Evolutionary conservation across 148 eudicot species (phyloP).

Genomic region (Camellia granthamiana): DNA sequence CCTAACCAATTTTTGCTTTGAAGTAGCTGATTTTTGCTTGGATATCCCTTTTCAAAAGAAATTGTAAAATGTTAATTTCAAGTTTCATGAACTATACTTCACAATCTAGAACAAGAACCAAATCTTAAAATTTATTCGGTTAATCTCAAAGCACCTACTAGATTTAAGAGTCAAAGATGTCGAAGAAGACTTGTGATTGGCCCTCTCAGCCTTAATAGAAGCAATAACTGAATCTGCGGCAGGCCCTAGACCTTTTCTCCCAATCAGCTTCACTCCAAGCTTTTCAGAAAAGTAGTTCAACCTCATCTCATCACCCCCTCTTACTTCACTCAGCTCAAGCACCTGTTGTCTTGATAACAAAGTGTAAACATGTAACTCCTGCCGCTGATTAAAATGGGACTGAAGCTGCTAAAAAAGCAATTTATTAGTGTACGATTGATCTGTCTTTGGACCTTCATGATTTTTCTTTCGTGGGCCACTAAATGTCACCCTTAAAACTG

Average conservation of each 20-base stretch:
- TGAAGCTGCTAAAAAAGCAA: slow-evolving; percentile 92
- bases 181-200: slow-evolving; percentile 52
- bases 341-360: slow-evolving; percentile 75
- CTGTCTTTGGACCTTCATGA: slow-evolving; percentile 54
- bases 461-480: slow-evolving; percentile 61
- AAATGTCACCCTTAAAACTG: slow-evolving; percentile 77
- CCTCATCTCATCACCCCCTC: slow-evolving; percentile 94
- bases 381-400: slow-evolving; percentile 89
- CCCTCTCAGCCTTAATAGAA: slow-evolving; percentile 92
- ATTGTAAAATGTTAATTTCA: not conserved
- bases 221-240: slow-evolving; percentile 81
- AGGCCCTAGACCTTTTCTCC: slow-evolving; percentile 93
- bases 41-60: slow-evolving; percentile 38
- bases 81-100: not conserved
- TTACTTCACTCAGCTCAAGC: slow-evolving; percentile 80
- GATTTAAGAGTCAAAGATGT: slow-evolving; percentile 53
- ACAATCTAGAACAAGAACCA: not conserved
- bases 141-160: slow-evolving; percentile 44
- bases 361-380: slow-evolving; percentile 77
- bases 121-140: not conserved
- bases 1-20: slow-evolving; percentile 74
- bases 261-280: slow-evolving; percentile 83
- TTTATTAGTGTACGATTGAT: slow-evolving; percentile 59
- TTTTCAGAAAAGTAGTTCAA: slow-evolving; percentile 69
- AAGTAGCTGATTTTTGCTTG: slow-evolving; percentile 47